phyloP scores from a whole-genome alignment of 352 stramenopile species.

The Stramenopiles sp. region DNA sequence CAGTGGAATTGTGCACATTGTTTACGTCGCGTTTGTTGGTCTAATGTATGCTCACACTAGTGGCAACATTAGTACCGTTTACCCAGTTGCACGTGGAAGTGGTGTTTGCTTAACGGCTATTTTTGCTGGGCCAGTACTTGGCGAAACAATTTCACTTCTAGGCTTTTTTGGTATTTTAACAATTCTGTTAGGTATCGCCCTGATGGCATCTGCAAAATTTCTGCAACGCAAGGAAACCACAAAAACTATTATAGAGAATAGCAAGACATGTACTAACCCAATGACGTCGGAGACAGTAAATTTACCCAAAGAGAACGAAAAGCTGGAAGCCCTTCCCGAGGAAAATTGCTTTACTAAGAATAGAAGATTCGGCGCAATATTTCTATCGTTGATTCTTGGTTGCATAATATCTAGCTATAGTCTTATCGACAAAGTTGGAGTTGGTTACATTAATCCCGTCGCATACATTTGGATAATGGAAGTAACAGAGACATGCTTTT shows the following conservation, averaged over 20 bases:
- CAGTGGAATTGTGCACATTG: not conserved
- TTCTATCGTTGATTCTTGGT: not conserved
- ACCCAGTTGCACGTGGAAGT: not conserved
- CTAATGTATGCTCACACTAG: conserved; percentile 2
- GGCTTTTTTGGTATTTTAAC: not conserved
- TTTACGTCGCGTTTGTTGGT: not conserved
- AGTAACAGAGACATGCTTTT: not conserved
- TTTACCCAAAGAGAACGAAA: not conserved
- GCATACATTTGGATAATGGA: not conserved
- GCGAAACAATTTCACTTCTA: not conserved
- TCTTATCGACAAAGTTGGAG: not conserved
- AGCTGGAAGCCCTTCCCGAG: not conserved
- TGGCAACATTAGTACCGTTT: not conserved
- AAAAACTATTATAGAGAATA: not conserved
- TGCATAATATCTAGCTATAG: conserved; percentile 1
- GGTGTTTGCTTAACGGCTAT: conserved; percentile 1
- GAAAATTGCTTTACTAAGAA: not conserved
- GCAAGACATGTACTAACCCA: too few species aligned
- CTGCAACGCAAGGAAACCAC: not conserved
- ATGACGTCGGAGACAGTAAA: too few species aligned
- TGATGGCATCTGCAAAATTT: not conserved
- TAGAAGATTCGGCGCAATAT: not conserved
- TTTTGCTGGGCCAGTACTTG: not conserved
- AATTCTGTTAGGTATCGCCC: not conserved
- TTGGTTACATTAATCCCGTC: conserved; percentile 3